A percentile compares a stretch with the other conserved stretches of the same genome.
Conservation (phyloP, 306 rosid genomes). For the Cucurbita moschata region DNA sequence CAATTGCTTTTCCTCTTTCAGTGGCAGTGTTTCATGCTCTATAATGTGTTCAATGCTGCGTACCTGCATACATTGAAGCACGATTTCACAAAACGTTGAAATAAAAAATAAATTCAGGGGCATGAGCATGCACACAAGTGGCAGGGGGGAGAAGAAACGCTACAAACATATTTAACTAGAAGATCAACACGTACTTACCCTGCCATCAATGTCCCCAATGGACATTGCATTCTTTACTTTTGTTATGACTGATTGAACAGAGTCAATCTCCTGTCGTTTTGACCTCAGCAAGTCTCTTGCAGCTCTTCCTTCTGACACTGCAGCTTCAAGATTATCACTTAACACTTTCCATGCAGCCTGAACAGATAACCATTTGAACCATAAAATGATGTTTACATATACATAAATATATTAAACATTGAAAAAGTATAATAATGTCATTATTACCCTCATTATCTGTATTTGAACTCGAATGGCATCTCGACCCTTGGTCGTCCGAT, state of each 20-base stretch:
- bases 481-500: slow-evolving; percentile 42
- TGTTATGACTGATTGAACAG: slow-evolving; percentile 38
- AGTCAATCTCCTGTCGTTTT: slow-evolving; percentile 63
- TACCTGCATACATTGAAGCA: slow-evolving; percentile 27
- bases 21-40: slow-evolving; percentile 65
- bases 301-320: slow-evolving; percentile 37
- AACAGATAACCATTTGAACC: slow-evolving; percentile 14
- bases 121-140: neutral
- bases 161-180: neutral
- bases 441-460: slow-evolving; percentile 39
- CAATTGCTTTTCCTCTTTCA: slow-evolving; percentile 65
- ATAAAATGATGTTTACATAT: neutral
- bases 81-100: neutral
- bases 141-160: neutral
- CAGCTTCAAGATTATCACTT: slow-evolving; percentile 30
- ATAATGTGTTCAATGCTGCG: slow-evolving; percentile 57
- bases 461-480: slow-evolving; percentile 40
- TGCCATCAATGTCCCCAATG: slow-evolving; percentile 51
- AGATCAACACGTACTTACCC: slow-evolving; percentile 33
- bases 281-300: slow-evolving; percentile 43
- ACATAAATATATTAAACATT: neutral
- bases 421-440: neutral
- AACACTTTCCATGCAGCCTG: slow-evolving; percentile 43
- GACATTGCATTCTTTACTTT: slow-evolving; percentile 55
- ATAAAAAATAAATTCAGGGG: neutral